Evolutionary conservation across 768 basidiomycete species (phyloP).

Genomic region (Lentinula sp.): DNA sequence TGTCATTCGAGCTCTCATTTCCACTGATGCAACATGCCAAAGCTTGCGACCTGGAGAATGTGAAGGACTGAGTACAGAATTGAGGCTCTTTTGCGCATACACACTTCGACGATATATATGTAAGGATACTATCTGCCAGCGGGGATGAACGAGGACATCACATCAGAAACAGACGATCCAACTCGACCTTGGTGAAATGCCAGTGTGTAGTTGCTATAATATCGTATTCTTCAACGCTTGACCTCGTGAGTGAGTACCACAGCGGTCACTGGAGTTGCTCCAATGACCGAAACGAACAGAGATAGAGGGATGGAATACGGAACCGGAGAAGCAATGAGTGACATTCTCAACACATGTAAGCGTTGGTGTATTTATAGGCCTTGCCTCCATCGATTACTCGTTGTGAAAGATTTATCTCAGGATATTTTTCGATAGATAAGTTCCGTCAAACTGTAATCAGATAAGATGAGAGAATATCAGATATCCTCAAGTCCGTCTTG

Average conservation of each 20-base stretch:
- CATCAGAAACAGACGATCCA: too few relatives aligned
- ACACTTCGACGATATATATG: too few relatives aligned
- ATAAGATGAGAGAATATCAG: background rate
- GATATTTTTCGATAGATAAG: background rate
- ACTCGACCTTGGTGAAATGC: too few relatives aligned
- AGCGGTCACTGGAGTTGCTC: background rate
- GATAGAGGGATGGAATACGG: background rate
- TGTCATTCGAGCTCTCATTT: too few relatives aligned
- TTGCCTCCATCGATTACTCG: background rate
- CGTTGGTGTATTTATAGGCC: background rate
- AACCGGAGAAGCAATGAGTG: background rate
- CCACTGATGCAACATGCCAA: too few relatives aligned
- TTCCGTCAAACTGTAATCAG: background rate
- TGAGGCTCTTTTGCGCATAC: too few relatives aligned
- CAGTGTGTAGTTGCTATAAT: too few relatives aligned
- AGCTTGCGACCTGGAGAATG: too few relatives aligned
- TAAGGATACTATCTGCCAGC: too few relatives aligned
- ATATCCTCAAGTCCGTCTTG: background rate
- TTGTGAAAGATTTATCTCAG: background rate
- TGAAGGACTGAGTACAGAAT: too few relatives aligned
- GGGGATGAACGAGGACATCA: too few relatives aligned
- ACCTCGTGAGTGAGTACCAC: background rate
- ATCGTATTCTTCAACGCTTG: too few relatives aligned
- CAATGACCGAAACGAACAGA: background rate
- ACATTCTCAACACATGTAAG: background rate